Conservation (phyloP, 2,329 filamentous ascomycete genomes). For the Alternaria alternata region DNA sequence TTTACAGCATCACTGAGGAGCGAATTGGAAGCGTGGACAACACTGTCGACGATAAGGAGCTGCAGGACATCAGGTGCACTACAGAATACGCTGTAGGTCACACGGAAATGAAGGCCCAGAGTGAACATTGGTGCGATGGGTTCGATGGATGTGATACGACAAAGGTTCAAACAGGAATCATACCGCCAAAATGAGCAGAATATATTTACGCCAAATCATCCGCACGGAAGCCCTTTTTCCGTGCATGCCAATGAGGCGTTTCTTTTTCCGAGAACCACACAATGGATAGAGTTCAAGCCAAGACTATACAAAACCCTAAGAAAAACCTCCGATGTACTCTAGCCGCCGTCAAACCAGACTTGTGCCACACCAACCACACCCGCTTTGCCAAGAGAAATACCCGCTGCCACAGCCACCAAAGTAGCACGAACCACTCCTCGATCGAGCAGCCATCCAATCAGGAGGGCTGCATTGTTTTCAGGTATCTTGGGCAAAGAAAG, state of each 20-base stretch:
- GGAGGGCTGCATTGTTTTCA: neutral
- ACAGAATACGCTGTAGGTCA: too few relatives aligned
- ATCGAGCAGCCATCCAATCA: neutral
- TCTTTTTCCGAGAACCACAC: neutral
- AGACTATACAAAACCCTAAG: neutral
- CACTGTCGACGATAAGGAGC: too few relatives aligned
- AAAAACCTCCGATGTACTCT: neutral
- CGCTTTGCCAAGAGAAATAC: constrained; percentile 27
- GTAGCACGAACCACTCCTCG: constrained; percentile 11
- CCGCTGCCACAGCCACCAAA: constrained; percentile 22
- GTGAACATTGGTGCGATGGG: too few relatives aligned
- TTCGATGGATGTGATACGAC: too few relatives aligned
- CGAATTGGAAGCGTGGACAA: too few relatives aligned
- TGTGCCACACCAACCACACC: neutral
- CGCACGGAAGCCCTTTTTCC: neutral
- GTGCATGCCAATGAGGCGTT: neutral
- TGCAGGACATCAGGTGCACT: too few relatives aligned
- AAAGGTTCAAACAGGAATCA: neutral
- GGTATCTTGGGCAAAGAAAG: neutral
- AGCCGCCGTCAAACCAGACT: constrained; percentile 3
- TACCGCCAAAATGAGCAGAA: neutral
- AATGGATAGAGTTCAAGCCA: neutral
- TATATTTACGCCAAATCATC: neutral
- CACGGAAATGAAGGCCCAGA: too few relatives aligned
- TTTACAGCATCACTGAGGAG: too few relatives aligned